phyloP scores from a whole-genome alignment of 345 rosid genomes.

The Rhizophora mangle region DNA sequence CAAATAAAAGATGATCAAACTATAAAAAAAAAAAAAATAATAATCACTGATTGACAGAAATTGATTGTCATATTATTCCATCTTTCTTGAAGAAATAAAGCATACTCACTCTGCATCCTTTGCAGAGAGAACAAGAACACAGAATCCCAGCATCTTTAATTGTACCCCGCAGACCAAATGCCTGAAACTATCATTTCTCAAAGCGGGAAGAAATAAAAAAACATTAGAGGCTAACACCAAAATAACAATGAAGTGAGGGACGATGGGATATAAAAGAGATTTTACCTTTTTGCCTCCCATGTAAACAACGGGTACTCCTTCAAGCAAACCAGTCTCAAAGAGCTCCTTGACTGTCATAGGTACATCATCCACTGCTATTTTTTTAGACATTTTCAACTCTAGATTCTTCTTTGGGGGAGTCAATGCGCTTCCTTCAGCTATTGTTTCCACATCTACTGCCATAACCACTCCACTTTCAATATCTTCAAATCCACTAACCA shows the following conservation, averaged over 20 bases:
- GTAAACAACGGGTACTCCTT: slow-evolving; percentile 79
- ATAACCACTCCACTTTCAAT: slow-evolving; percentile 28
- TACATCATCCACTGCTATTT: slow-evolving; percentile 45
- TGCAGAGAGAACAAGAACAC: slow-evolving; percentile 81
- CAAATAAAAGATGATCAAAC: slow-evolving; percentile 11
- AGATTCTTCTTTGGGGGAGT: slow-evolving; percentile 42
- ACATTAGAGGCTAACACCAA: not conserved
- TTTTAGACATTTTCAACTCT: slow-evolving; percentile 57
- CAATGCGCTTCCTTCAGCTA: slow-evolving; percentile 51
- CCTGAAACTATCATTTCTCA: slow-evolving; percentile 47
- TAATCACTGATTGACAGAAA: slow-evolving; percentile 18
- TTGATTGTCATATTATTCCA: slow-evolving; percentile 22
- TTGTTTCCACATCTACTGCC: slow-evolving; percentile 44
- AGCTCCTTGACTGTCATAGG: slow-evolving; percentile 92
- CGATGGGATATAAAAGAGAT: not conserved
- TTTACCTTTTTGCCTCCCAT: slow-evolving; percentile 82
- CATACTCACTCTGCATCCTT: slow-evolving; percentile 68
- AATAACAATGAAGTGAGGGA: not conserved
- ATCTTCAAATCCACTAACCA: slow-evolving; percentile 35
- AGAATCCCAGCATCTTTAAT: slow-evolving; percentile 88
- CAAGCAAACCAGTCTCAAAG: slow-evolving; percentile 88
- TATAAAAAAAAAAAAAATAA: not conserved
- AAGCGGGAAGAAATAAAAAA: not conserved
- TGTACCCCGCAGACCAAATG: slow-evolving; percentile 79
- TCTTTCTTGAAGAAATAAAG: slow-evolving; percentile 2